Conservation (phyloP, 2,329 filamentous ascomycete genomes). For the Ilyonectria destructans region DNA sequence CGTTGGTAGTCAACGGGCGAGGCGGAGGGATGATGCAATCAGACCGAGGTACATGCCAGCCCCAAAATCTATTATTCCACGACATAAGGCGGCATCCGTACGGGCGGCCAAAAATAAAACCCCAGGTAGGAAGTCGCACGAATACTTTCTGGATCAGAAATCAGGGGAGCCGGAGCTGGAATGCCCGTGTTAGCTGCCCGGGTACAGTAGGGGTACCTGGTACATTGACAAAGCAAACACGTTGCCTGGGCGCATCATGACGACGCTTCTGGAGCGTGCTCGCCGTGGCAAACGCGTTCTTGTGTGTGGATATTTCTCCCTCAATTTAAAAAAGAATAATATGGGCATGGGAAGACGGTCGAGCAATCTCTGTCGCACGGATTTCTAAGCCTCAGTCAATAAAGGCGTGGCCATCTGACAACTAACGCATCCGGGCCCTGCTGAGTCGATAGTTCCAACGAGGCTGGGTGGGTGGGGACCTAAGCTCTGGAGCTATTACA, state of each 20-base stretch:
- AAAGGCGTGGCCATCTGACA: background rate
- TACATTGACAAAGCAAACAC: background rate
- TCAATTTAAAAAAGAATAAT: background rate
- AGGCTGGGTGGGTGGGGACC: constrained; percentile 26
- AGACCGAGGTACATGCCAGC: background rate
- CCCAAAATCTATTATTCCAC: background rate
- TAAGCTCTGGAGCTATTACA: constrained; percentile 19
- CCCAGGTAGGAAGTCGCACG: background rate
- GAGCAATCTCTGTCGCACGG: background rate
- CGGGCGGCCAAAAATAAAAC: background rate
- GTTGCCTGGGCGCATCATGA: constrained; percentile 5
- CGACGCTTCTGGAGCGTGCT: background rate
- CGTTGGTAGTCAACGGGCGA: background rate
- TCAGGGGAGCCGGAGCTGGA: background rate
- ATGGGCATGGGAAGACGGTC: background rate
- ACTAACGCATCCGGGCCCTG: background rate
- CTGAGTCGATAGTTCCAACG: constrained; percentile 7
- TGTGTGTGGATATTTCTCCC: background rate
- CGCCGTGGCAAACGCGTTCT: background rate
- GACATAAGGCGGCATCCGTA: background rate
- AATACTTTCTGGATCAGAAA: background rate
- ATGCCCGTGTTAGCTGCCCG: background rate
- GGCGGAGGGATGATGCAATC: background rate
- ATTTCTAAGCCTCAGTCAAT: constrained; percentile 2
- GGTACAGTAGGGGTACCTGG: background rate